Evolutionary conservation across 108 stramenopile genomes (phyloP), one percentile per base, ranked within the genome.

Genomic region (Parietichytrium sp.): DNA sequence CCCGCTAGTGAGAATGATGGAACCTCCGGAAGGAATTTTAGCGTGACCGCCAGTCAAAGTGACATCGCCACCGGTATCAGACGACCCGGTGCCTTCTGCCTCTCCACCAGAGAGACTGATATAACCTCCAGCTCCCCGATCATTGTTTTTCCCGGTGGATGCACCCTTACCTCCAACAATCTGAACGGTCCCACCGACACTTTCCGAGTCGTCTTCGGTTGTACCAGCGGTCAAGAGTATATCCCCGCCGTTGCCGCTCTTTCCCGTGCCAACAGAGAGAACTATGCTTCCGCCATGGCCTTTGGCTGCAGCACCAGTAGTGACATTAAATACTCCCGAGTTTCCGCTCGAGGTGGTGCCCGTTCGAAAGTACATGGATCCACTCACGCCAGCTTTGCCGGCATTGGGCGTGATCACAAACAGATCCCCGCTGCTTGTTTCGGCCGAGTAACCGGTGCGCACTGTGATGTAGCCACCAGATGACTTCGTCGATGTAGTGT

Each of bases 91-190:
- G 10, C 61, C 61, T 82, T 87, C 85, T 3, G 52, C 87, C 26
- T 86, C 87, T n/a, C 87, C 87, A 48, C 87, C 87, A 49, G 81
- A 88, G 38, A 88, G 51, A 42, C 85, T 82, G 25, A 31, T 36
- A 23, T 72, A 45, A 72, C 61, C 61, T 45, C 61, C 61, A 2
- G n/a, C n/a, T n/a, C n/a, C n/a, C n/a, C n/a, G n/a, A n/a, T n/a
- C n/a, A n/a, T n/a, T n/a, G n/a, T n/a, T n/a, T n/a, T n/a, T n/a
- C n/a, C n/a, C n/a, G n/a, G n/a, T n/a, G n/a, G n/a, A n/a, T n/a
- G n/a, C n/a, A 0, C 61, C 61, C 23, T 45, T 33, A 45, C 61
- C 61, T 18, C 61, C 61, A n/a, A 33, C 38, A 30, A 80, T 80
- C 18, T 51, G 29, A 15, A 80, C 79, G 31, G 50, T 15, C 51